Evolutionary conservation across 2,329 filamentous ascomycete species (phyloP), one percentile per base, ranked within the genome.

Genomic region (Pseudogymnoascus pannorum): DNA sequence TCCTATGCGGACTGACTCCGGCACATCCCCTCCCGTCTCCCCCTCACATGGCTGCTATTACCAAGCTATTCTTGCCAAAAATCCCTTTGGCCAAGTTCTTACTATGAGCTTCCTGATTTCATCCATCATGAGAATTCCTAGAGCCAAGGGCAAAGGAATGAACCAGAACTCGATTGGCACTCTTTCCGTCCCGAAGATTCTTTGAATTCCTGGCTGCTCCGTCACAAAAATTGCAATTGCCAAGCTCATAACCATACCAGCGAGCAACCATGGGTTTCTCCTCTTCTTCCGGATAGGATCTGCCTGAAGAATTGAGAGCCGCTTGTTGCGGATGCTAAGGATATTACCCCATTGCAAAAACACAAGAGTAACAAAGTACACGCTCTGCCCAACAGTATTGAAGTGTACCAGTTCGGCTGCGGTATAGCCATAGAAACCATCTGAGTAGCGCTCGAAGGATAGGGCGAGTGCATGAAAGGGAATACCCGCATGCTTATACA

Each of bases 311-410:
- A 83, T 77, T 42, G 77, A 80, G 59, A 82, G 69, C 1, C 78
- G 74, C 35, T 81, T 79, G 64, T 79, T 83, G 57, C 81, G 77
- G 5, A 82, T 61, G 51, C 31, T 59, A 11, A 82, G 71, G 36
- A 83, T 76, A 63, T 82, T 82, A 2, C 79, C 79, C 76, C 78
- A 81, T 62, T 83, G 80, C 36, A 83, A 71, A 36, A 82, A 75
- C 0, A 83, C 79, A 1, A 83, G 72, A 0, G 77, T 79, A 9
- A 83, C 77, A 61, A 83, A 83, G 69, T 83, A 83, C 5, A 83
- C 77, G 44, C 76, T 75, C 65, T 81, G 79, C 2, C 78, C 80
- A 0, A 74, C 75, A 60, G 73, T 75, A 70, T 81, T 81, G 72
- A 82, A 81, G 18, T 76, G 65, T 1, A 67, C 73, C 2, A 83